Evolutionary conservation across 306 rosid genomes (phyloP).

Genomic region (Castanea sativa): DNA sequence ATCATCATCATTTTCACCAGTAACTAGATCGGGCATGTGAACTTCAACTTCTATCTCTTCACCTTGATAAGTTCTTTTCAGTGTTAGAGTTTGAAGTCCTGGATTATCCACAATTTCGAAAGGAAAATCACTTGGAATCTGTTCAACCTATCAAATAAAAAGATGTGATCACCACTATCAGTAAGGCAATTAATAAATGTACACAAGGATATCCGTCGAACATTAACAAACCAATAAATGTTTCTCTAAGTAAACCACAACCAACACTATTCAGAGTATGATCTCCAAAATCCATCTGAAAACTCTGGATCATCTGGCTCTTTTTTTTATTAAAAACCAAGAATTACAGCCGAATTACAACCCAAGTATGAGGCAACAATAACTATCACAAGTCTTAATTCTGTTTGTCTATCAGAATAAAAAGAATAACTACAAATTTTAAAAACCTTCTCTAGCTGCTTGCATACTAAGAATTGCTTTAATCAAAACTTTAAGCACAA

Average conservation of each 20-base stretch:
- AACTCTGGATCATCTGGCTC: too few species aligned
- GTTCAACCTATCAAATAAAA: slow-evolving; percentile 50
- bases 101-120: slow-evolving; percentile 68
- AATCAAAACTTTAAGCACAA: neutral
- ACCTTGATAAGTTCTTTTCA: slow-evolving; percentile 65
- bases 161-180: neutral
- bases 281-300: too few species aligned
- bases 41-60: slow-evolving; percentile 80
- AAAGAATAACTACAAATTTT: too few species aligned
- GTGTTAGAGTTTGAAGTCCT: slow-evolving; percentile 58
- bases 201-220: neutral
- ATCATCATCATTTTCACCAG: slow-evolving; percentile 48
- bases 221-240: neutral
- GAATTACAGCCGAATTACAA: too few species aligned
- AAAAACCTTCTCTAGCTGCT: too few species aligned
- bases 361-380: too few species aligned
- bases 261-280: too few species aligned
- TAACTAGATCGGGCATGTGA: slow-evolving; percentile 85
- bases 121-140: slow-evolving; percentile 58
- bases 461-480: too few species aligned
- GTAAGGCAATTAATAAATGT: neutral
- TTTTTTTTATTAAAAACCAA: too few species aligned
- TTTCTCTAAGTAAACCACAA: neutral
- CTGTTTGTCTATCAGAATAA: too few species aligned
- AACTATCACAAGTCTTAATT: too few species aligned